Base-by-base conservation (phyloP, 108 stramenopile species). In the Schizochytrium sp. region DNA sequence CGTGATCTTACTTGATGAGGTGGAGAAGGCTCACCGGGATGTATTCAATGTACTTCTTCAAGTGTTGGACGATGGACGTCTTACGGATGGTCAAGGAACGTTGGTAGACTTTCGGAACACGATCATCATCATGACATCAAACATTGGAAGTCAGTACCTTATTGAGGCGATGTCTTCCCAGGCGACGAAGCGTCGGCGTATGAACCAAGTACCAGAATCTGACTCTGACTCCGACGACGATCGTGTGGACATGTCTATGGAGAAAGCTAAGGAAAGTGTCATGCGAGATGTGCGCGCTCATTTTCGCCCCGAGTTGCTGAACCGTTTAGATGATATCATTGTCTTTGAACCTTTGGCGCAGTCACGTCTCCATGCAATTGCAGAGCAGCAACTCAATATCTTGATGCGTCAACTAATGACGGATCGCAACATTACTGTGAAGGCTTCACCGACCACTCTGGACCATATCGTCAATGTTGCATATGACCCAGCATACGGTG, bases 261-360 rank as follows among this genome's bases (percentile, higher is more conserved):
- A 92, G 38, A 50, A 64, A 3, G 93, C 94, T 1, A 92, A 95
- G 57, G 90, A 69, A 10, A 72, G 57, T 12, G 97, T 98, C 38
- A 96, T 97, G 96, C 72, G 53, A 17, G 94, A 93, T 28, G 96
- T 98, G 72, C 90, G 95, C 47, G 64, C 91, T 87, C 92, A 93
- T 64, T 99, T 99, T 93, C 92, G 95, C 4, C 99, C 99, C 3
- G 99, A 99, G 91, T 98, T 99, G 93, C 93, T n/a, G n/a, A n/a
- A n/a, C n/a, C n/a, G n/a, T n/a, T n/a, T n/a, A n/a, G 97, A 98
- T 90, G 98, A 98, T 87, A 93, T 96, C 46, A 96, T 98, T 38
- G 96, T 98, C 88, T 99, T 99, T 95, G 96, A 96, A 83, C 94
- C 95, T 41, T 92, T 97, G 7, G 94, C 95, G 56, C 91, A 88